Evolutionary conservation across 441 rosid genomes (phyloP).

Genomic region (Brassica hybrid): DNA sequence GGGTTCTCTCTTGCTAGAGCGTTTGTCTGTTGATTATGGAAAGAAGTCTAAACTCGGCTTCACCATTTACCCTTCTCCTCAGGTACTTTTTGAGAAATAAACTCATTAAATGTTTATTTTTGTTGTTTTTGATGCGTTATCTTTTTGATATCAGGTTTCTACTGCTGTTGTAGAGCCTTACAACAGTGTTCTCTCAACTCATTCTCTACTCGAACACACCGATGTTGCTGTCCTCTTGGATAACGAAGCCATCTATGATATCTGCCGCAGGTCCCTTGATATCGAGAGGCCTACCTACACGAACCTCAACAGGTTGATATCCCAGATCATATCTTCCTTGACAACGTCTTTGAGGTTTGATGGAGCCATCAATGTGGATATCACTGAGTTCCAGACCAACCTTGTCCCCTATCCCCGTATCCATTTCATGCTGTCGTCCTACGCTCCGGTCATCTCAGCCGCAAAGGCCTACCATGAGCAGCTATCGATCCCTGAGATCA

Average conservation of each 20-base stretch:
- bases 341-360: conserved; percentile 90
- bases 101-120: neutral
- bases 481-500: conserved; percentile 77
- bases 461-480: conserved; percentile 94
- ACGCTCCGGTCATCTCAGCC: conserved; percentile 95
- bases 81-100: conserved; percentile 48
- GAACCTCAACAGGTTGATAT: conserved; percentile 84
- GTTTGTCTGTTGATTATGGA: conserved; percentile 89
- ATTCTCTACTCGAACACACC: conserved; percentile 91
- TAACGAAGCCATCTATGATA: conserved; percentile 92
- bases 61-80: conserved; percentile 92
- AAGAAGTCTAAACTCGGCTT: conserved; percentile 94
- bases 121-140: neutral
- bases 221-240: conserved; percentile 92
- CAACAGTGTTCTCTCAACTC: conserved; percentile 92
- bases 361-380: conserved; percentile 94
- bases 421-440: conserved; percentile 93
- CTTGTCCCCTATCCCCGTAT: conserved; percentile 55
- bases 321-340: conserved; percentile 87
- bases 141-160: conserved; percentile 64
- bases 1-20: conserved; percentile 80
- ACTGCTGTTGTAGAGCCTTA: conserved; percentile 96
- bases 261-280: conserved; percentile 82
- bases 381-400: conserved; percentile 93
- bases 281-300: conserved; percentile 94